Evolutionary conservation across 441 rosid species (phyloP), one percentile per base, ranked within the genome.

Genomic region (Viola pubescens): DNA sequence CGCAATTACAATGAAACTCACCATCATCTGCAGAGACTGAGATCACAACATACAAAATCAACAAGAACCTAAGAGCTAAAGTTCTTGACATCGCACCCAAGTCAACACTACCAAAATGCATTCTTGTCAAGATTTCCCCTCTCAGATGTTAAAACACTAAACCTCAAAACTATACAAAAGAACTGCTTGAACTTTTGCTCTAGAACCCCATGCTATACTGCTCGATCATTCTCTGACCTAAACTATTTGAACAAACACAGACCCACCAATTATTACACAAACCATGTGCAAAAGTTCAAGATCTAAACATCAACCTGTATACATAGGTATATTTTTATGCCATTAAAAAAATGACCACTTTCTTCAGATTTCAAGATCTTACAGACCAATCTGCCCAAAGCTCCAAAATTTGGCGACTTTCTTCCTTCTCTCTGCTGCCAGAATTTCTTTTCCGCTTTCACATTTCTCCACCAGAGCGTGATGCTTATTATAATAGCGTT

Each of bases 1-100:
- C 98, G 43, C 98, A 92, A 37, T 86, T 89, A 68, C 97, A 92
- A 46, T 76, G 58, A n/a, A 74, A 81, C 4, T 87, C 88, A 73
- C 73, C 68, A 9, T 78, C 86, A 0, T 75, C 80, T 13, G 81
- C 61, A 0, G 85, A 73, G 3, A 71, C 68, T 0, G 78, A 70
- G 38, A 80, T 48, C 3, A 83, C 53, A 60, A 82, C 69, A 6
- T 61, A 72, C 19, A 71, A 67, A 64, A 85, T 70, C 64, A 87
- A 65, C 43, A 85, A 52, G 63, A 81, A 60, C 61, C 70, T 69
- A 42, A 63, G 69, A 77, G 79, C 79, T 37, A 75, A 39, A 57
- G 66, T 71, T 74, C 64, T 76, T 52, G 73, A 82, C 94, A 82
- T 83, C 66, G 82, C 74, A 73, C 48, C 74, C 59, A 63, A 73